Base-by-base conservation (phyloP, 257 asterid genomes). In the Oldenlandia corymbosa region DNA sequence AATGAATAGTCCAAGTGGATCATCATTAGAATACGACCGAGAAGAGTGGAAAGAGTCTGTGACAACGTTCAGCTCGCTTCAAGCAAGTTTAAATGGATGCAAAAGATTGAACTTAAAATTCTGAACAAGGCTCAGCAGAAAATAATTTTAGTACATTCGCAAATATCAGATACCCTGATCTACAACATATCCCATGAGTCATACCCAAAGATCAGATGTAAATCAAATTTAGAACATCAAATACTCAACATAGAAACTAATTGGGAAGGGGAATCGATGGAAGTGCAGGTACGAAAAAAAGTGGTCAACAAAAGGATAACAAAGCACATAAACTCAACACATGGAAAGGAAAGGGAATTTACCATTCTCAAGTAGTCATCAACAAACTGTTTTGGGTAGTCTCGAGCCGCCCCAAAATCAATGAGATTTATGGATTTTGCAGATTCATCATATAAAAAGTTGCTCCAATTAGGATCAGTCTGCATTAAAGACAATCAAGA, bases 401-500 rank as follows among this genome's bases (percentile, higher is more conserved):
- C 95, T 68, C 89, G 88, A 67, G 98, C 91, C 68, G 98, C 98
- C 61, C 98, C 98, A 41, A 91, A 91, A 83, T 91, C 98, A 55
- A 91, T 88, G 70, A 91, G 98, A 65, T 91, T 91, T 78, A 91
- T 80, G 47, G 80, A 64, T 65, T 79, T 86, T 31, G 67, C 58
- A 68, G 74, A 67, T 46, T 79, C 88, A 24, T 92, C 86, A 60
- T 86, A 92, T 48, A 92, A 76, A 67, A 92, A 92, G 80, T 92
- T 92, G 48, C 97, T 89, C 97, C 98, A 92, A 65, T 92, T 92
- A n/a, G 98, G 98, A 85, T 92, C 98, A 68, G 98, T 92, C 98
- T 92, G 98, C 88, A 71, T 73, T 62, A 71, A 69, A 66, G 54
- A 47, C 68, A 74, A 62, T 60, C 68, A 73, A 55, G 1, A 57